Conservation (phyloP, 805 yeast species). For the Saturnispora serradocipensis region DNA sequence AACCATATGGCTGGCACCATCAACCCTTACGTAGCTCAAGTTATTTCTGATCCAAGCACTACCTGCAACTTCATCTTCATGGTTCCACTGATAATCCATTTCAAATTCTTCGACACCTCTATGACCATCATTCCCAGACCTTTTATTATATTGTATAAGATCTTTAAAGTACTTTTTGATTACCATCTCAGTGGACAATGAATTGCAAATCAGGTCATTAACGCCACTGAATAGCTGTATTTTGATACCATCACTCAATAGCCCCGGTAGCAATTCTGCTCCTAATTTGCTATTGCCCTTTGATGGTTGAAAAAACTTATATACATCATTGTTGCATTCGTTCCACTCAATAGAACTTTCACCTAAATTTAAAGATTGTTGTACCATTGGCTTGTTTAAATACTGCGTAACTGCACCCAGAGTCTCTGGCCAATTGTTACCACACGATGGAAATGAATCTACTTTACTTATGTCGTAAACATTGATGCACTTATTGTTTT, state of each 20-base stretch:
- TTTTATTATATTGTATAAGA: not conserved
- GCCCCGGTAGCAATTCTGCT: conserved; percentile 52
- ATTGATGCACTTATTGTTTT: conserved; percentile 50
- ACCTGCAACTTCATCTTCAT: conserved; percentile 33
- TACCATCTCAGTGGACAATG: conserved; percentile 60
- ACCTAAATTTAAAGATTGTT: conserved; percentile 41
- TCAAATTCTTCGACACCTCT: conserved; percentile 7
- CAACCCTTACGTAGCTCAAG: conserved; percentile 65
- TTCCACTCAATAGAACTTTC: conserved; percentile 43
- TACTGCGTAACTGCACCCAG: conserved; percentile 41
- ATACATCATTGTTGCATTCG: conserved; percentile 67
- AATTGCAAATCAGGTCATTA: conserved; percentile 82
- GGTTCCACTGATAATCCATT: conserved; percentile 33
- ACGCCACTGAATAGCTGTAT: conserved; percentile 79
- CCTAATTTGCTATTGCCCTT: conserved; percentile 44
- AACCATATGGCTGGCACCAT: conserved; percentile 86
- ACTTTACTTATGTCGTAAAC: conserved; percentile 69
- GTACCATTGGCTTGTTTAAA: conserved; percentile 38
- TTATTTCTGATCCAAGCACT: conserved; percentile 46
- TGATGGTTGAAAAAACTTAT: conserved; percentile 39
- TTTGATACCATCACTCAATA: conserved; percentile 46
- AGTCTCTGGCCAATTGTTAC: conserved; percentile 83
- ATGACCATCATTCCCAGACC: not conserved
- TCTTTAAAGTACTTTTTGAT: conserved; percentile 39
- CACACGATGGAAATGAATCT: conserved; percentile 80